Conservation (phyloP, 2,329 filamentous ascomycete species). For the Paracamarosporium sp. region DNA sequence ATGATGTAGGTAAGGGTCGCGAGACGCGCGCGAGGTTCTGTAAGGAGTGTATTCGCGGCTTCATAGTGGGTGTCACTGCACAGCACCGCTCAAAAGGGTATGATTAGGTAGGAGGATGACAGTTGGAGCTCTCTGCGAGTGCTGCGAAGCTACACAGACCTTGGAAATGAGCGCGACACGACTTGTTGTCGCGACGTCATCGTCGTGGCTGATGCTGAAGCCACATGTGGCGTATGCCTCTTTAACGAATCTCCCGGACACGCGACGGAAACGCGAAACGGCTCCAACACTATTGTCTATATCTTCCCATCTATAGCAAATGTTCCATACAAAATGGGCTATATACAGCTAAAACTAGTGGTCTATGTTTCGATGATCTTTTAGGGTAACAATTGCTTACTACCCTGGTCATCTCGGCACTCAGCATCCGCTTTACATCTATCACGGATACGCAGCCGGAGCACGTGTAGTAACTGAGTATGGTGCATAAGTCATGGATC, state of each 20-base stretch:
- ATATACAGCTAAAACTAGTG: neutral
- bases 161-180: neutral
- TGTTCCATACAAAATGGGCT: neutral
- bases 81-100: neutral
- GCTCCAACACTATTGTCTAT: neutral
- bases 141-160: neutral
- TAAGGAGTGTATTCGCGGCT: conserved; percentile 36
- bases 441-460: no score
- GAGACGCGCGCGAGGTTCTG: conserved; percentile 25
- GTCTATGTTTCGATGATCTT: neutral
- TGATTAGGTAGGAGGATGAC: neutral
- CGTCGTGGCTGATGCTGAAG: neutral
- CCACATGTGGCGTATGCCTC: neutral
- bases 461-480: no score
- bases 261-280: neutral
- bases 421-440: conserved; percentile 1
- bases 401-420: neutral
- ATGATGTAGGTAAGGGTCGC: conserved; percentile 17
- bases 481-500: no score
- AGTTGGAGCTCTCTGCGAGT: neutral
- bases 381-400: neutral
- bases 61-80: conserved; percentile 27
- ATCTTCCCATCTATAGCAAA: neutral
- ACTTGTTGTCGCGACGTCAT: conserved; percentile 1
- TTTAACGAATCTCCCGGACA: neutral